Conservation (phyloP, 2,329 filamentous ascomycete species). For the Penicillium thymicola region DNA sequence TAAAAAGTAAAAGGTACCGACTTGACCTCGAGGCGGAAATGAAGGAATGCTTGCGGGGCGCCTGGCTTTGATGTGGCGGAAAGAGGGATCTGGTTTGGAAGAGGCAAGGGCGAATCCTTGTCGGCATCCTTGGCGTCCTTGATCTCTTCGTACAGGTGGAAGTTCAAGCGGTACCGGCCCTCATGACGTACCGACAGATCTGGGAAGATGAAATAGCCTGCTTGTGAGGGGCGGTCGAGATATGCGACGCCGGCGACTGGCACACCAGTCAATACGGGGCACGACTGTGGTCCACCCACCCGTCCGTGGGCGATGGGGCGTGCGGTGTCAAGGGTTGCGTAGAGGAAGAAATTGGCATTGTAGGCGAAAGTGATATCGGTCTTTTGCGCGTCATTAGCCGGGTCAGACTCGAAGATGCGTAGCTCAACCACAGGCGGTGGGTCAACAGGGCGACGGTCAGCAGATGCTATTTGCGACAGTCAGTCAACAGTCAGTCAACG, state of each 20-base stretch:
- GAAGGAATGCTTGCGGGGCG: constrained; percentile 59
- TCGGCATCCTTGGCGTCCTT: constrained; percentile 81
- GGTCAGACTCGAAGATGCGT: constrained; percentile 69
- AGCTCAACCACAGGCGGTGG: constrained; percentile 93
- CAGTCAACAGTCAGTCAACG: not conserved
- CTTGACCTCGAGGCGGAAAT: constrained; percentile 86
- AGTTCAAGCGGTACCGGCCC: constrained; percentile 84
- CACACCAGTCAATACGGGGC: constrained; percentile 85
- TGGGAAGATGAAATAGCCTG: constrained; percentile 96
- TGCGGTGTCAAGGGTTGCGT: constrained; percentile 83
- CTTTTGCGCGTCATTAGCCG: constrained; percentile 54
- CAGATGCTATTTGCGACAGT: constrained; percentile 57
- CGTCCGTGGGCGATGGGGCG: constrained; percentile 79
- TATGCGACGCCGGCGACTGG: constrained; percentile 96
- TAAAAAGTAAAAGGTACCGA: constrained; percentile 83
- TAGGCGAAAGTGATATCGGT: constrained; percentile 82
- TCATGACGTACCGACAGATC: constrained; percentile 95
- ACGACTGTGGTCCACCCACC: constrained; percentile 64
- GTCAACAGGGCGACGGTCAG: constrained; percentile 88
- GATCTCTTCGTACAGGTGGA: constrained; percentile 90
- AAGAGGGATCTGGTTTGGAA: constrained; percentile 33
- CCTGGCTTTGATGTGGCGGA: constrained; percentile 38
- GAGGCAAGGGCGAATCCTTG: constrained; percentile 42
- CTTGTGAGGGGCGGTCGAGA: constrained; percentile 74
- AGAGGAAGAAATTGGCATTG: constrained; percentile 97